Conservation (phyloP, 345 rosid species). For the Psidium friedrichsthalianum region DNA sequence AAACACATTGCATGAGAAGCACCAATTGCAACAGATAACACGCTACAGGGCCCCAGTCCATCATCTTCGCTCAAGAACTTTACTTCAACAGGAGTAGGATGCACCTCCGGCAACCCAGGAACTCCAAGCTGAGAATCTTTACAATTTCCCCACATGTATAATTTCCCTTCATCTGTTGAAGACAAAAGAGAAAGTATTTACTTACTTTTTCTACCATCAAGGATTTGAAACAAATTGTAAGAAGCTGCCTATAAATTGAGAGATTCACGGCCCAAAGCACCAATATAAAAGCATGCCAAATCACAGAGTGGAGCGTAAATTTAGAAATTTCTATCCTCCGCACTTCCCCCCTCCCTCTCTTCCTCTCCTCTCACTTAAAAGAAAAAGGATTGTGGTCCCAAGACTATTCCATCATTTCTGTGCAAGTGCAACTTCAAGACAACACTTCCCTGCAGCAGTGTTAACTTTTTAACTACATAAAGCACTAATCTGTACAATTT, state of each 20-base stretch:
- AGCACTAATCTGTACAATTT: no score
- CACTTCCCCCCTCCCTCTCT: no score
- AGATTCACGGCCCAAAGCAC: neutral
- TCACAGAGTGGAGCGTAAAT: neutral
- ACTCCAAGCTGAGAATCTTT: slow-evolving; percentile 83
- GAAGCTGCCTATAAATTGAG: neutral
- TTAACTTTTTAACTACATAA: no score
- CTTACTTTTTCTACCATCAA: neutral
- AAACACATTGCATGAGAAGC: slow-evolving; percentile 87
- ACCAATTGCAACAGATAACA: slow-evolving; percentile 64
- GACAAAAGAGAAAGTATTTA: neutral
- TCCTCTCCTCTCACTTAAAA: no score
- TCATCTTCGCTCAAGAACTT: slow-evolving; percentile 67
- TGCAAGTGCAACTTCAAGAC: no score
- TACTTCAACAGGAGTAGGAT: slow-evolving; percentile 56
- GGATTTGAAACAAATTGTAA: neutral
- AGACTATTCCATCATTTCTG: no score
- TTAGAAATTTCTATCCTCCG: no score
- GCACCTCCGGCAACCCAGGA: slow-evolving; percentile 74
- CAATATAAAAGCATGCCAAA: neutral
- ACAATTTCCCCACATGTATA: slow-evolving; percentile 95
- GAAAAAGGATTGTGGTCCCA: no score
- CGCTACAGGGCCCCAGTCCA: slow-evolving; percentile 40
- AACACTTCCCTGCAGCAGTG: no score
- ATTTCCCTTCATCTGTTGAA: slow-evolving; percentile 55